Percentiles rank a stretch among this genome's conserved stretches.
These are phyloP conservation scores for Leptographium lundbergii DNA, from an alignment of 2,329 filamentous ascomycete genomes.

Conservation along the genomic window DNA sequence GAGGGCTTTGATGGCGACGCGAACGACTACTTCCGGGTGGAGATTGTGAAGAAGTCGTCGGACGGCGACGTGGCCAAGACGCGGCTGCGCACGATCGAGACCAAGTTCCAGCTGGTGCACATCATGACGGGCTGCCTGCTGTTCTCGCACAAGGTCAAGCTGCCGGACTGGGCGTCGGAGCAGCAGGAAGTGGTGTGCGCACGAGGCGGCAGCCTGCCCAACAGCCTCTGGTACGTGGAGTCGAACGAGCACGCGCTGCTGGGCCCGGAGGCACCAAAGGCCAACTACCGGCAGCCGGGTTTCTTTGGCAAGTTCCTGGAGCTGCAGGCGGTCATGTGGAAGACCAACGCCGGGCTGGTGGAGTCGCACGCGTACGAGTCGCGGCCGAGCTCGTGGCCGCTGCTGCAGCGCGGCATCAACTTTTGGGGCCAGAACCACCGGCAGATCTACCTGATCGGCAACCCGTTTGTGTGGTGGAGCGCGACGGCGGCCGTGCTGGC, in stretches of 20 bases:
- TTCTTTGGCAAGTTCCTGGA: constrained; percentile 99
- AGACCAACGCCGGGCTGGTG: constrained; percentile 87
- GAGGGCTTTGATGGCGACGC: constrained; percentile 95
- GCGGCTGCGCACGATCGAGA: constrained; percentile 83
- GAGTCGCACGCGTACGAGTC: constrained; percentile 99
- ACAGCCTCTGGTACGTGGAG: constrained; percentile 96
- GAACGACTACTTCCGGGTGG: constrained; percentile 88
- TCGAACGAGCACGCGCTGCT: constrained; percentile 75
- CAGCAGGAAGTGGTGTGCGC: constrained; percentile 99
- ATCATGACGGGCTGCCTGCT: constrained; percentile 93
- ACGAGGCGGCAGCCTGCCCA: constrained; percentile 78
- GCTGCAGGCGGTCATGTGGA: constrained; percentile 97
- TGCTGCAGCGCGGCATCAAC: constrained; percentile 89
- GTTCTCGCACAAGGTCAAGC: constrained; percentile 98
- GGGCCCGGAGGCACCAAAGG: constrained; percentile 67
- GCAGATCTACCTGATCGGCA: constrained; percentile 93
- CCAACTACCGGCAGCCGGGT: constrained; percentile 88
- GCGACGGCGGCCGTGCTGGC: constrained; percentile 65
- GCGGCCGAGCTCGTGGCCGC: constrained; percentile 82
- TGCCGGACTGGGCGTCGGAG: constrained; percentile 94
- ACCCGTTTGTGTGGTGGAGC: constrained; percentile 89
- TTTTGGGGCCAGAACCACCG: constrained; percentile 95
- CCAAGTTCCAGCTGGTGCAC: constrained; percentile 91
- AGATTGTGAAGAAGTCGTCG: constrained; percentile 87
- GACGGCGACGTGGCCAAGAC: constrained; percentile 67